phyloP scores from a whole-genome alignment of 371 early-diverging fungal genomes.

The Syncephalis fuscata region DNA sequence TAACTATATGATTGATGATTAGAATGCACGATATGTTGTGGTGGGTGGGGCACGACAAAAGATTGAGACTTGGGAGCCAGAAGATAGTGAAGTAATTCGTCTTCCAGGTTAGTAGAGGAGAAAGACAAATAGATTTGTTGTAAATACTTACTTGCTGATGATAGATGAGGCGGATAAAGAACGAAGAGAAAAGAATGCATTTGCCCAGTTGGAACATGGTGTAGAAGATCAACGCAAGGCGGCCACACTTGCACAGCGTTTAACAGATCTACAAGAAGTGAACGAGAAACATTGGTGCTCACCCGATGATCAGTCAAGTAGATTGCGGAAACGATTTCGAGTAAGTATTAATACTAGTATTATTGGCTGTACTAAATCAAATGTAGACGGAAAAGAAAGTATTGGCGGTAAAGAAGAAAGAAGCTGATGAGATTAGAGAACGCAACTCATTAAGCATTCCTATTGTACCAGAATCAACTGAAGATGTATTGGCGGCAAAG shows the following conservation, averaged over 20 bases:
- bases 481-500: constrained; percentile 21
- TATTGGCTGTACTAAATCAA: no score
- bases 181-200: constrained; percentile 37
- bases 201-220: constrained; percentile 49
- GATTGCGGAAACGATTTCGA: not conserved
- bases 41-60: constrained; percentile 60
- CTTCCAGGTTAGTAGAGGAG: no score
- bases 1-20: constrained; percentile 3
- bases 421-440: constrained; percentile 26
- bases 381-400: constrained; percentile 31
- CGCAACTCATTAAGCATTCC: constrained; percentile 35
- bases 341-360: not conserved
- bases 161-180: constrained; percentile 27
- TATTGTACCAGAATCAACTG: constrained; percentile 27
- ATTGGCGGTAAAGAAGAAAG: constrained; percentile 21
- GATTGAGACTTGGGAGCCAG: constrained; percentile 52
- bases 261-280: no score
- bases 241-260: not conserved
- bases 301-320: no score
- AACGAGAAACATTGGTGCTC: no score
- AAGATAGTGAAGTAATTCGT: constrained; percentile 46
- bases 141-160: constrained; percentile 2
- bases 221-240: constrained; percentile 31
- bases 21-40: constrained; percentile 66
- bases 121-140: not conserved